Base-by-base conservation (phyloP, 192 early-diverging fungal species). In the Linnemannia hyalina region DNA sequence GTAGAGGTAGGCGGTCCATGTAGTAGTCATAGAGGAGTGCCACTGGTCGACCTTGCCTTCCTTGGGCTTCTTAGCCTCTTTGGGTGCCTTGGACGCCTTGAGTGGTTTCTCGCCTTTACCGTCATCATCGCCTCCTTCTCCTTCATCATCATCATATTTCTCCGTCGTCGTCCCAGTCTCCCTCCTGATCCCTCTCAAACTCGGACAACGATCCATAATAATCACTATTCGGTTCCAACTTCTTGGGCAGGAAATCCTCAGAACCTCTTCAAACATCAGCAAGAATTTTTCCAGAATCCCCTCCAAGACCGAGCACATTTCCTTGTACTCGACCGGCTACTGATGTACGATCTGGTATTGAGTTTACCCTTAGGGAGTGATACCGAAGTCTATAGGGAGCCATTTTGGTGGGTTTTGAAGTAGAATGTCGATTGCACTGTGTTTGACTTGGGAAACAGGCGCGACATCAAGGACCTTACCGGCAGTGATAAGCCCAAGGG, bases 351-450 rank as follows among this genome's bases (percentile, higher is more conserved):
- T 35, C 73, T 54, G 16, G 93, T 81, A 0, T 69, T 63, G 38
- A 89, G 80, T 18, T 82, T 23, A 36, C 94, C 94, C 47, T 91
- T 86, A 0, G 88, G 65, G 35, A 35, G 42, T 70, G 3, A 96
- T 88, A 6, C 81, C 74, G 74, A 95, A 93, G 41, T 95, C 95
- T 15, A 91, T 80, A 0, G 95, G 95, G 23, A 96, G 88, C 94
- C 93, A 95, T 75, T 94, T 75, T 94, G 91, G 72, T 82, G 93
- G n/a, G 29, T 76, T 68, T 82, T 36, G 9, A 75, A 82, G 44
- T 18, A 60, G 60, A 65, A 65, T 4, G 6, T 11, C 11, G 60
- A 65, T 3, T 3, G 10, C 11, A 4, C 60, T 15, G 3, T 65
- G 26, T 2, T 65, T 26, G 60, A 65, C 23, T 11, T 65, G 9